A percentile compares a stretch with the other conserved stretches of the same genome.
phyloP scores from a whole-genome alignment of 2,329 filamentous ascomycete genomes.

The Aspergillus sp. region DNA sequence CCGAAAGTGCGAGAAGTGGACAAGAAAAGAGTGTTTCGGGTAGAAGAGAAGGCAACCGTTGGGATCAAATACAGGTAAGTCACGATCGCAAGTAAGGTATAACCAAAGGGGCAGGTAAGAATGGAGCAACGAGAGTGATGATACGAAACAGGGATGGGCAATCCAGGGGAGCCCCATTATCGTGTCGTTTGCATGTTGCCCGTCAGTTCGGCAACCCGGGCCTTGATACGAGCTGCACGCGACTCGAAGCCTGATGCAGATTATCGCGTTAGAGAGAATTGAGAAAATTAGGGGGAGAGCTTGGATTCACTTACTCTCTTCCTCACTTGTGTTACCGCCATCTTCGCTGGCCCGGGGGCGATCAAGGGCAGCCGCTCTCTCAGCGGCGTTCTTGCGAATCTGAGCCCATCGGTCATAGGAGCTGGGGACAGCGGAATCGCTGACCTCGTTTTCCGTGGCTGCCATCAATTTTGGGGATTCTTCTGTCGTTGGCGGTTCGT shows the following conservation, averaged over 20 bases:
- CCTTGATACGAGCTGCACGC: constrained; percentile 95
- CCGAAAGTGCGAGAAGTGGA: neutral
- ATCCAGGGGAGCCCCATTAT: too few species aligned
- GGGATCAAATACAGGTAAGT: neutral
- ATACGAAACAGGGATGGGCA: neutral
- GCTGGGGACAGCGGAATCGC: constrained; percentile 2
- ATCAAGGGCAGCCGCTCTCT: constrained; percentile 66
- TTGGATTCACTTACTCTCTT: constrained; percentile 72
- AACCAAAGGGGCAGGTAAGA: neutral
- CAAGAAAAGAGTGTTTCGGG: neutral
- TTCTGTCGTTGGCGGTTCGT: constrained; percentile 2
- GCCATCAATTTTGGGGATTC: constrained; percentile 4
- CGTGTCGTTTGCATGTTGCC: constrained; percentile 63
- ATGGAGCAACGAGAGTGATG: neutral
- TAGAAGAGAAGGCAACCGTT: neutral
- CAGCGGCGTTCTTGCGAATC: constrained; percentile 90
- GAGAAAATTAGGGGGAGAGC: neutral
- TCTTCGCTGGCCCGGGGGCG: constrained; percentile 66
- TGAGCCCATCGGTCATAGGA: constrained; percentile 88
- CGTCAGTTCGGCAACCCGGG: constrained; percentile 90
- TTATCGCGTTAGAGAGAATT: constrained; percentile 24
- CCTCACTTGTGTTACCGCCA: constrained; percentile 87
- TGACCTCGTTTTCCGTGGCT: constrained; percentile 1
- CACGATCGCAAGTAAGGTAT: neutral
- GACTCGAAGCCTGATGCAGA: constrained; percentile 76